Base-by-base conservation (phyloP, 2,329 filamentous ascomycete species). In the Gaeumannomyces sp. region DNA sequence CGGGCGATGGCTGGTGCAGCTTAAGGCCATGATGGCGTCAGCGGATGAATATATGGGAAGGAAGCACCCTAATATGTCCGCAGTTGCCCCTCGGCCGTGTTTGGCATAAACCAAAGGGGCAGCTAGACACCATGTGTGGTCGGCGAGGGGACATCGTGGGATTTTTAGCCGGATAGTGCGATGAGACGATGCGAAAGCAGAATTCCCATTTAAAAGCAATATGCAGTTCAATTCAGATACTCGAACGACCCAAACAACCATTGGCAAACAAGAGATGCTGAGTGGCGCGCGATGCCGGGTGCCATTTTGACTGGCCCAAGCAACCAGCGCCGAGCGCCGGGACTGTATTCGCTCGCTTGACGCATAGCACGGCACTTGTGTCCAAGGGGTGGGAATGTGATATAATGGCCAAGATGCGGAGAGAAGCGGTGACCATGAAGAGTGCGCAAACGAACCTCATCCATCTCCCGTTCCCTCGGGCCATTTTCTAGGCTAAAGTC, bases 401-500 rank as follows among this genome's bases (percentile, higher is more conserved):
- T 38, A 6, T 19, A 3, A 11, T 19, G 35, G 35, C 35, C 35
- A 38, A 38, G 35, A 38, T 4, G 35, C 35, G 35, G 35, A 10
- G 11, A 35, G 33, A 4, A 35, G 33, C 13, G 35, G 35, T 3
- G 14, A 5, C 14, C 10, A 38, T 38, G 35, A 19, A 16, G 45
- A 8, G n/a, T 10, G 7, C 45, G 35, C 45, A 53, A n/a, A n/a
- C 6, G 22, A 53, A 53, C 5, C 4, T 10, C 45, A 10, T 5
- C 22, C 19, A 53, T 53, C 7, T 53, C 38, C 38, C 19, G 38
- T 3, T 2, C 38, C 3, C 13, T 33, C 8, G 31, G 31, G 8
- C 38, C 38, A 22, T 19, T 45, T 19, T n/a, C 56, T 59, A 59
- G 57, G 57, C 57, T 59, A 59, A 59, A 29, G 22, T 28, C 57